Percentiles rank a stretch among this genome's conserved stretches.
Conservation (phyloP, 352 stramenopile genomes). For the Thalassiosira livingstoniorum region DNA sequence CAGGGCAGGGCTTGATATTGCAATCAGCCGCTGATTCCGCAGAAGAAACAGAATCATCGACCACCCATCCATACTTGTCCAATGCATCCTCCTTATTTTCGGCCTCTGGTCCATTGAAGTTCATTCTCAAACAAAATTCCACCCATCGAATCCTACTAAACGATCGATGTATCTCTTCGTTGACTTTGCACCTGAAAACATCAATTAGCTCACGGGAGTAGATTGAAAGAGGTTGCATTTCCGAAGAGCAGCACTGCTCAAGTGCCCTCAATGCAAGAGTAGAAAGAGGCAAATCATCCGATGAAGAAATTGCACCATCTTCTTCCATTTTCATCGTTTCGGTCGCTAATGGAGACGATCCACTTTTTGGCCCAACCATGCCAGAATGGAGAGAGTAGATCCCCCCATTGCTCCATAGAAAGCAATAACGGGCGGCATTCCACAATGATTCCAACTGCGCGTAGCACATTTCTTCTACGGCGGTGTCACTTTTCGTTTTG, state of each 20-base stretch:
- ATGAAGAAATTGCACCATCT: slow-evolving; percentile 2
- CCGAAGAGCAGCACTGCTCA: slow-evolving; percentile 25
- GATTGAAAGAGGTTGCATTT: slow-evolving; percentile 41
- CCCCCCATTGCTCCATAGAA: slow-evolving; percentile 49
- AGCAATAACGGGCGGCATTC: slow-evolving; percentile 47
- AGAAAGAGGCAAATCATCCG: slow-evolving; percentile 38
- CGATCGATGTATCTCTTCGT: slow-evolving; percentile 44
- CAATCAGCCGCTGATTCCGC: neutral
- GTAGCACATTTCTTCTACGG: slow-evolving; percentile 9
- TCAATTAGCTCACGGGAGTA: slow-evolving; percentile 45
- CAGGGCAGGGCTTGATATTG: slow-evolving; percentile 18
- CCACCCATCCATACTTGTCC: slow-evolving; percentile 36
- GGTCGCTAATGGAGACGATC: neutral
- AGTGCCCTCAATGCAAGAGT: slow-evolving; percentile 44
- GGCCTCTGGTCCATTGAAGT: slow-evolving; percentile 1
- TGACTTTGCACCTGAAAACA: slow-evolving; percentile 41
- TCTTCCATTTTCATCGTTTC: slow-evolving; percentile 25
- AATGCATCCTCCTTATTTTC: slow-evolving; percentile 4
- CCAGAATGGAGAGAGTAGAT: slow-evolving; percentile 35
- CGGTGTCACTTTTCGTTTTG: neutral
- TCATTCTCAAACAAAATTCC: slow-evolving; percentile 51
- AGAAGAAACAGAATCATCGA: slow-evolving; percentile 8
- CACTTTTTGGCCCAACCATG: neutral
- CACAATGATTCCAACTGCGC: slow-evolving; percentile 47
- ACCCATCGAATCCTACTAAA: slow-evolving; percentile 43